Conservation (phyloP, 176 grass and related monocot species). For the Aegilops longissima region DNA sequence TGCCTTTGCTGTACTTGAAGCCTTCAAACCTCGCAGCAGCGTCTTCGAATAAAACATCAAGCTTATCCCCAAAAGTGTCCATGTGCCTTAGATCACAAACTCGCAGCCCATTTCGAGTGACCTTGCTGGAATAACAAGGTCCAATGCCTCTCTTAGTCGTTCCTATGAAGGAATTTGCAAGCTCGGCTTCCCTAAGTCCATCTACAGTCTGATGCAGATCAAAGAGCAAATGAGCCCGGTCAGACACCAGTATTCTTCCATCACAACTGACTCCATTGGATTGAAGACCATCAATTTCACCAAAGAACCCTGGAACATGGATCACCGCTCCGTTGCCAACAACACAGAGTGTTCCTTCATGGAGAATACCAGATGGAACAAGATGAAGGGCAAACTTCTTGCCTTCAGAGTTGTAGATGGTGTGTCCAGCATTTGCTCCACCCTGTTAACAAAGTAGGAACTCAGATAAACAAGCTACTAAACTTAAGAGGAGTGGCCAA, state of each 20-base stretch:
- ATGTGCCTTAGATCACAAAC: constrained; percentile 77
- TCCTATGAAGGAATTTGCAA: constrained; percentile 67
- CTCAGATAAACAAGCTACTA: constrained; percentile 23
- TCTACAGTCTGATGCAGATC: constrained; percentile 81
- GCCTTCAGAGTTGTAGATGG: constrained; percentile 78
- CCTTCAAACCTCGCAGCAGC: constrained; percentile 61
- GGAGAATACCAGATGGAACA: constrained; percentile 85
- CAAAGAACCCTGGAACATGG: constrained; percentile 78
- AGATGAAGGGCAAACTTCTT: constrained; percentile 90
- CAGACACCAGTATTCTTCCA: constrained; percentile 70
- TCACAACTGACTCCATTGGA: constrained; percentile 61
- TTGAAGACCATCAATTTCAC: constrained; percentile 77
- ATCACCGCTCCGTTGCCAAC: constrained; percentile 84
- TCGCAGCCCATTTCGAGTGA: constrained; percentile 69
- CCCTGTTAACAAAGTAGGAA: constrained; percentile 46
- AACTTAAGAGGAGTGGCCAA: background rate
- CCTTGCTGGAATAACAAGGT: constrained; percentile 85
- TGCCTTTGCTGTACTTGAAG: constrained; percentile 53
- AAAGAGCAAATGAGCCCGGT: constrained; percentile 76
- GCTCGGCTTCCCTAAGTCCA: constrained; percentile 75
- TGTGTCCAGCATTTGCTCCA: constrained; percentile 90
- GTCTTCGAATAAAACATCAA: constrained; percentile 67
- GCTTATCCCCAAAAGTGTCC: constrained; percentile 79
- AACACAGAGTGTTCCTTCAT: constrained; percentile 62
- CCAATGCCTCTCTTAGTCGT: constrained; percentile 90